Conservation (phyloP, 2,329 filamentous ascomycete species). For the Trichoderma pleuroti region DNA sequence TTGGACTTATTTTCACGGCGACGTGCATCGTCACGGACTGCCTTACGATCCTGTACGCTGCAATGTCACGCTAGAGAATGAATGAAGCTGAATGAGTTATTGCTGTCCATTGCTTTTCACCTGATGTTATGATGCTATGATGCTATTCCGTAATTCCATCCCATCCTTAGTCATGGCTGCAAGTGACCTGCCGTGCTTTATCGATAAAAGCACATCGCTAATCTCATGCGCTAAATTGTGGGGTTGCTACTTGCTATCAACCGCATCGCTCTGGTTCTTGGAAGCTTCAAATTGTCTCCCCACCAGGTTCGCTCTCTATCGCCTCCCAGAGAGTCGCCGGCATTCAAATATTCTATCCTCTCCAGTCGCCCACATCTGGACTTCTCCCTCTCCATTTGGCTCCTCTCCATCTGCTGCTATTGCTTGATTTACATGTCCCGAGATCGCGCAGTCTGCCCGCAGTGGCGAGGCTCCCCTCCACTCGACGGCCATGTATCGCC, state of each 20-base stretch:
- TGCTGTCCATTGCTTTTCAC: background rate
- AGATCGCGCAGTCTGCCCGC: conserved; percentile 10
- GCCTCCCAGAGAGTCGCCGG: background rate
- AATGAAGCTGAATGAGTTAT: background rate
- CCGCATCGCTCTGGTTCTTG: background rate
- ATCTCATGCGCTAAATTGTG: conserved; percentile 2
- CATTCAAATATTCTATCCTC: background rate
- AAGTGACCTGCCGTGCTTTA: background rate
- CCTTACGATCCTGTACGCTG: background rate
- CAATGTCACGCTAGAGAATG: background rate
- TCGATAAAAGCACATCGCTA: conserved; percentile 1
- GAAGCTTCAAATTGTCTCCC: background rate
- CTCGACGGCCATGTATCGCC: conserved; percentile 21
- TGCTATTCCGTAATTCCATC: background rate
- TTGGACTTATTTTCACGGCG: background rate
- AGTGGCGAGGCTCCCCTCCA: conserved; percentile 17
- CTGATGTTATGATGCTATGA: no score
- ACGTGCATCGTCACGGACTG: background rate
- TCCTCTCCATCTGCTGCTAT: background rate
- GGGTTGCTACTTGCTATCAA: background rate
- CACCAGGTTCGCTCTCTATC: background rate
- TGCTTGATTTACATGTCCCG: conserved; percentile 8
- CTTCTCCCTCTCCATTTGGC: background rate
- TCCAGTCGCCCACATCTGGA: background rate
- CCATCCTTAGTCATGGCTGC: background rate